Base-by-base conservation (phyloP, 1,139 yeast genomes). In the Yamadazyma triangularis region DNA sequence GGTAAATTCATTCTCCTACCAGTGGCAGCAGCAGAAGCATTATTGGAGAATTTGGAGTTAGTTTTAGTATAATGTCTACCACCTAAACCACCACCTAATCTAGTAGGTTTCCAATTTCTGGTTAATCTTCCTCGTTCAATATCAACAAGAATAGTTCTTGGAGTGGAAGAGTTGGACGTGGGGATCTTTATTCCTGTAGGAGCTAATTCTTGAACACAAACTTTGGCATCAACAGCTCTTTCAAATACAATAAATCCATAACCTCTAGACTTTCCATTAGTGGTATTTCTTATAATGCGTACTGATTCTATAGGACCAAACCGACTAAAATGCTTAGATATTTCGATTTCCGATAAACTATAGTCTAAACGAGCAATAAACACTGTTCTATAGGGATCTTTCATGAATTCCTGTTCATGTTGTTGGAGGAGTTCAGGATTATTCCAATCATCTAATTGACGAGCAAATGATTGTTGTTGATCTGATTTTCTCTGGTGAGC, bases 231-330 rank as follows among this genome's bases (percentile, higher is more conserved):
- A 12, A 55, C 47, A 33, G 73, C 82, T 28, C 68, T 63, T 45
- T 74, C 80, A 54, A 75, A 89, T 4, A 82, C 81, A 2, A 89
- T 64, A 52, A 91, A 91, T 1, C 85, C 97, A 51, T 91, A 91
- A 0, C 97, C 97, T 36, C 77, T 63, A 1, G 93, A 74, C 40
- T 73, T 71, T 19, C 73, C 73, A 0, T 64, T 48, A 2, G 48
- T 50, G 4, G 34, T 60, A 46, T 83, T 83, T 40, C 86, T 59
- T 1, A 88, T 84, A 3, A 88, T 69, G 15, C 89, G 63, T 1
- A 81, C 64, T 4, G 72, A 69, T 33, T 82, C 89, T 24, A 89
- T 76, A 6, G 74, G 72, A 0, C 96, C 96, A 56, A 63, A 86
- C 40, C 64, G 65, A 23, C 72, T 58, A 46, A 88, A 84, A 31